Evolutionary conservation across 345 rosid genomes (phyloP).

Genomic region (Melaleuca quinquenervia): DNA sequence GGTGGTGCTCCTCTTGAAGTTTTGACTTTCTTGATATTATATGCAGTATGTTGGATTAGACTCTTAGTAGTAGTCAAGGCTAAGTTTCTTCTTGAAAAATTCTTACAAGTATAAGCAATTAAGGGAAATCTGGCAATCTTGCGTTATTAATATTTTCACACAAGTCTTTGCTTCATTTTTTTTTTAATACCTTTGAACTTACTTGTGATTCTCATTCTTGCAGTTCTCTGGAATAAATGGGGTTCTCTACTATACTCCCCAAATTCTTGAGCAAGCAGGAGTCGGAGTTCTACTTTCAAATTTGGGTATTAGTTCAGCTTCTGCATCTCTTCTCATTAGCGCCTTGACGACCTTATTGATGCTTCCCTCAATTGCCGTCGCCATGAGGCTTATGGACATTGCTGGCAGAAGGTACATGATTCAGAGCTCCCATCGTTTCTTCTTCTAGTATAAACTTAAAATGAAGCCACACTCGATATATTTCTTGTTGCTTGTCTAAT

Average conservation of each 20-base stretch:
- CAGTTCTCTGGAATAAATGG: conserved; percentile 39
- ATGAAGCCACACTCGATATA: background rate
- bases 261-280: conserved; percentile 37
- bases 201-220: background rate
- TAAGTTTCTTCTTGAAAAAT: background rate
- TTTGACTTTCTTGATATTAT: background rate
- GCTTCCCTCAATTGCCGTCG: conserved; percentile 32
- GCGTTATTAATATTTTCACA: background rate
- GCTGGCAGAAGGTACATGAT: conserved; percentile 28
- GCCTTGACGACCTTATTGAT: conserved; percentile 17
- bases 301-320: conserved; percentile 20
- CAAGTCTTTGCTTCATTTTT: background rate
- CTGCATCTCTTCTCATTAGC: conserved; percentile 29
- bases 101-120: background rate
- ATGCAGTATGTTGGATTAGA: background rate
- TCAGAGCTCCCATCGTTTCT: background rate
- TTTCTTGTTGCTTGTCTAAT: background rate
- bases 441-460: background rate
- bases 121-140: background rate
- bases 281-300: conserved; percentile 28
- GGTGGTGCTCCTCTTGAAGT: background rate
- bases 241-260: conserved; percentile 38
- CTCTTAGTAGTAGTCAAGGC: background rate
- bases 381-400: conserved; percentile 41
- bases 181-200: background rate